Base-by-base conservation (phyloP, 2,329 filamentous ascomycete genomes). In the Trichoderma simmonsii region DNA sequence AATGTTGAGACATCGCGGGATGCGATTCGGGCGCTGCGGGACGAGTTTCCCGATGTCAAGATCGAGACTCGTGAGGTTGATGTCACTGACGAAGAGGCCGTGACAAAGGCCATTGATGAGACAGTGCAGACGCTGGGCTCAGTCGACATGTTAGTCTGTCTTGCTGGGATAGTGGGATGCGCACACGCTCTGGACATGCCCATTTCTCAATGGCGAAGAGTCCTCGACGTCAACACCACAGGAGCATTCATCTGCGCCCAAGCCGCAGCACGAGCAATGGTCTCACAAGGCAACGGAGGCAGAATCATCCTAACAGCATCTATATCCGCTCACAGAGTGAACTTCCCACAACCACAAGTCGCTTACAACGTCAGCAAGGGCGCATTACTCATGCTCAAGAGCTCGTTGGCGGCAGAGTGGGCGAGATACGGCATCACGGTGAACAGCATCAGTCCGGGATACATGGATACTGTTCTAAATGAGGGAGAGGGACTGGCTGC, bases 391-490 rank as follows among this genome's bases (percentile, higher is more conserved):
- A 86, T 88, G 65, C 79, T 94, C 75, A 90, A 88, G 64, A 88
- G 86, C 74, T 90, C 85, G 43, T 81, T 94, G 18, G 92, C 92
- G 0, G 91, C 90, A 0, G 92, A 95, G 80, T 94, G 92, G 92
- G 90, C 90, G 1, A 81, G 83, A 1, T 86, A 91, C 77, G 92
- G 92, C 0, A 92, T 95, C 73, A 82, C 90, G 3, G 89, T 92
- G 6, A 94, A 95, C 75, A 88, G 85, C 21, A 85, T 95, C 59
- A 89, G 86, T 51, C 92, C 92, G 0, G 92, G 92, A 0, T 94
- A 94, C 76, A 93, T 94, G 89, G 91, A 93, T 76, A 93, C 91
- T 0, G 87, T 93, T 14, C 80, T 94, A 62, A 94, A 93, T 76
- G 89, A 89, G 72, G 90, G 90, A 0, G 85, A 86, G 8, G 88